Evolutionary conservation across 2,329 filamentous ascomycete genomes (phyloP), one percentile per base, ranked within the genome.

Genomic region (Drechslera avenae): DNA sequence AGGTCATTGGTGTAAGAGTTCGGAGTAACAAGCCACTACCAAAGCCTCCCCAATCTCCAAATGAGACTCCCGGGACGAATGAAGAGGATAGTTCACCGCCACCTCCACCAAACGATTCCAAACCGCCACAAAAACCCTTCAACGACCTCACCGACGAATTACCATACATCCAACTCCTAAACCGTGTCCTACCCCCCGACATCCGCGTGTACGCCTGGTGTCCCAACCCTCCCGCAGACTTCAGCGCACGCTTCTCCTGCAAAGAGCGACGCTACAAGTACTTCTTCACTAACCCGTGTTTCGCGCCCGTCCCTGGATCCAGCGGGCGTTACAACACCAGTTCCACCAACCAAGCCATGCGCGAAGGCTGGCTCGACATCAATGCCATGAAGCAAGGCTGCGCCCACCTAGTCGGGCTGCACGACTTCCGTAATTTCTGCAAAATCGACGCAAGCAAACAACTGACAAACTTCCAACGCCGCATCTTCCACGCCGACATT

Each of bases 391-490:
- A 85, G 14, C 76, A 85, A 63, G 94, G 90, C 0, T 94, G 93
- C 18, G 87, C 85, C 69, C 79, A 86, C 41, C 93, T 90, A 61
- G 84, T 91, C 62, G 94, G 94, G 5, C 74, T 86, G 43, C 90
- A 97, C 74, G 94, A 99, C 76, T 99, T 97, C 76, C 86, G 94
- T 53, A 99, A 99, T 74, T 89, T 97, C 69, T 97, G 94, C 82
- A 96, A 96, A 74, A 81, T 97, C 52, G 94, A 99, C 74, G 82
- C 89, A 1, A 86, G 82, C 64, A 97, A 97, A 79, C 90, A 96
- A 74, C 90, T 96, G 62, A 85, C 85, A 28, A 94, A 90, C 69
- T 97, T 93, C 66, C 78, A 84, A 62, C 82, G 94, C 34, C 82
- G 84, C 35, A 91, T 99, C 62, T 92, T 88, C 71, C 85, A 89